Evolutionary conservation across 1,139 yeast genomes (phyloP), one percentile per base, ranked within the genome.

Genomic region (Yamadazyma trypodendri): DNA sequence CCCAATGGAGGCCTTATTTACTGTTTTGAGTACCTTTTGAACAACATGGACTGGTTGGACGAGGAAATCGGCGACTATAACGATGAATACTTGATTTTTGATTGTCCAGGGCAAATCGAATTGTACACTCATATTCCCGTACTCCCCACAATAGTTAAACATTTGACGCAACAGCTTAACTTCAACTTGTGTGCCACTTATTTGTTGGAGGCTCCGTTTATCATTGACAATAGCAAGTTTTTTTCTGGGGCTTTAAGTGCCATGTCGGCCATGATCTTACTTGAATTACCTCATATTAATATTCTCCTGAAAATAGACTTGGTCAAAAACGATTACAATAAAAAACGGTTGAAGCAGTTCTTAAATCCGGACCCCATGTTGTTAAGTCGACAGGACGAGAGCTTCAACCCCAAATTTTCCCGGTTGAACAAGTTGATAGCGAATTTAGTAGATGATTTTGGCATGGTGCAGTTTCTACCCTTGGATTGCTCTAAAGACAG

Each of bases 71-170:
- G 97, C 9, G 96, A 89, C 45, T 89, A 71, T 56, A 90, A 86
- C 50, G 97, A 94, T 54, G 97, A 92, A 55, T 92, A 88, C 53
- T 68, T 92, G 48, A 88, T 92, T 25, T 88, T 92, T 60, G 99
- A 94, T 59, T 90, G 97, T 61, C 99, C 99, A 0, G 98, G 98
- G 1, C 99, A 92, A 60, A 90, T 94, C 45, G 99, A 92, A 59
- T 72, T 92, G 28, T 92, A 92, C 59, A 89, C 96, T 3, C 99
- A 92, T 60, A 80, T 90, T 24, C 97, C 98, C 0, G 92, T 89
- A 6, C 69, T 92, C 34, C 98, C 98, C 2, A 77, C 88, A 4
- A 79, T 92, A 12, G 94, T 88, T 8, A 81, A 79, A 49, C 97
- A 92, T 62, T 70, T 92, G 48, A 84, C 83, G 52, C 78, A 79